Base-by-base conservation (phyloP, 345 rosid genomes). In the Dipteronia dyeriana region DNA sequence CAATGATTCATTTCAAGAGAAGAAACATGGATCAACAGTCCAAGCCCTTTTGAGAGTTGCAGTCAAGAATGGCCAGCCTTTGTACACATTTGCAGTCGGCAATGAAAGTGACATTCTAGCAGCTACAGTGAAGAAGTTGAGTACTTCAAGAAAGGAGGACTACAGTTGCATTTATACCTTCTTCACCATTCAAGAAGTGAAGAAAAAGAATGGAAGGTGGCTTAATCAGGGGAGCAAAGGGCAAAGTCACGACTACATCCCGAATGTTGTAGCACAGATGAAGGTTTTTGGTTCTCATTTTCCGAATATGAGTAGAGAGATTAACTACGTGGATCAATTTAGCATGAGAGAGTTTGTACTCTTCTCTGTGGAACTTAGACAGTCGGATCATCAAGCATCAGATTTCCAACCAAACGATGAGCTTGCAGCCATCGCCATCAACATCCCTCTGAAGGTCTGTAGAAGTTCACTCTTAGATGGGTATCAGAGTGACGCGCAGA, bases 1-100 rank as follows among this genome's bases (percentile, higher is more conserved):
- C 56, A 79, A 79, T 72, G 82, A 88, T 76, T 80, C 87, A 69
- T 82, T 83, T 73, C 79, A 63, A 53, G 87, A 79, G 82, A 89
- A 79, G 87, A 89, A 79, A 75, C 61, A 69, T 63, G 84, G 83
- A 71, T 80, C 85, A 62, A 75, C 85, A 14, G 82, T 85, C 79
- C 99, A 93, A 82, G 99, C 99, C 38, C 94, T 95, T 80, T 83
- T 93, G 11, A 90, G 88, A 73, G 96, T 95, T 74, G 91, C 91
- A 23, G 76, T 86, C 80, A 95, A 91, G 88, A 93, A 93, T 72
- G 94, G 92, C 54, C 92, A 90, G 79, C 99, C 99, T 31, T 76
- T 91, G 25, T 89, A 91, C 82, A 90, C 98, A 14, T 93, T 95
- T 54, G 97, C 97, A 1, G 94, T 95, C 73, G 94, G 89, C 83